Evolutionary conservation across 257 asterid species (phyloP).

Genomic region (Parsonsia alboflavescens): DNA sequence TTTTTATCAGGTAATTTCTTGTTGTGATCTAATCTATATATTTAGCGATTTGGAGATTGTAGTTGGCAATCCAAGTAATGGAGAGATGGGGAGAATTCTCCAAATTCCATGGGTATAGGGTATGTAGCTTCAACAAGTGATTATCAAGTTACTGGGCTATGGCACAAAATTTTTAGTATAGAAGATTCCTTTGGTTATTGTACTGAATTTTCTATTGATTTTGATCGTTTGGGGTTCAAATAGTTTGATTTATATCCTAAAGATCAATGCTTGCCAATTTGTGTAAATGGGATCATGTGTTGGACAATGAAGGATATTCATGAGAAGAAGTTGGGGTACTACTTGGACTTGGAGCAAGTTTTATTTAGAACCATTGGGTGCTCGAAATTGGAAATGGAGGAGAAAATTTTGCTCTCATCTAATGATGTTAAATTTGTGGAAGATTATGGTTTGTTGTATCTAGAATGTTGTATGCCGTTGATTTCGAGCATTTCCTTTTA

Average conservation of each 20-base stretch:
- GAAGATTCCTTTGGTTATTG: neutral
- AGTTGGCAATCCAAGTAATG: neutral
- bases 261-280: neutral
- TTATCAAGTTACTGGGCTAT: neutral
- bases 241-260: neutral
- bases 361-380: neutral
- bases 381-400: neutral
- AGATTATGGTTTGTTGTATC: neutral
- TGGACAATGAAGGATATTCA: neutral
- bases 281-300: neutral
- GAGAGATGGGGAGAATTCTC: neutral
- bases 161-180: neutral
- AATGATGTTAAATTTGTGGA: neutral
- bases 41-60: neutral
- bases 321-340: neutral
- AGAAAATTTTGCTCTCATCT: neutral
- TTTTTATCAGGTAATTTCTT: neutral
- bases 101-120: neutral
- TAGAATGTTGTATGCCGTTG: neutral
- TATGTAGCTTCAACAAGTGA: neutral
- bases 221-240: neutral
- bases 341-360: neutral
- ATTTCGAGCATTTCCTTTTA: neutral
- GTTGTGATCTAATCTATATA: neutral
- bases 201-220: neutral